These are phyloP conservation scores for Schwanniomyces polymorphus DNA, from an alignment of 805 yeast species.

Conservation along the genomic window DNA sequence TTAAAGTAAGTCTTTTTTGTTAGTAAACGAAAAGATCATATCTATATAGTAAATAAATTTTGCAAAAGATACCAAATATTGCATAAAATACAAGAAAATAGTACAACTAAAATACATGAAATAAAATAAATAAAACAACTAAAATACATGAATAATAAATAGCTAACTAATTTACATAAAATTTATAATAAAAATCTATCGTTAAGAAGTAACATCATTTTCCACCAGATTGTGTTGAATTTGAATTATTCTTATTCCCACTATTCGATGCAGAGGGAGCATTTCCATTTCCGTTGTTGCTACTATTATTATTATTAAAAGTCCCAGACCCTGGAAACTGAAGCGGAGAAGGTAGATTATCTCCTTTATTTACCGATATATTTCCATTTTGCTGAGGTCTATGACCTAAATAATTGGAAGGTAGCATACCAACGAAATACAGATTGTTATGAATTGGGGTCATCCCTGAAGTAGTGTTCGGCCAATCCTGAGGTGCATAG, in stretches of 20 bases:
- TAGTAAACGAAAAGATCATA: too few relatives aligned
- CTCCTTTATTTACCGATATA: background rate
- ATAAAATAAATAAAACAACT: too few relatives aligned
- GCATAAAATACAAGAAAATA: too few relatives aligned
- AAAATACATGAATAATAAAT: background rate
- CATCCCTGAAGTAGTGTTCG: constrained; percentile 30
- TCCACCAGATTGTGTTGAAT: background rate
- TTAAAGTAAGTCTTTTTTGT: too few relatives aligned
- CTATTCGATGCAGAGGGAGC: background rate
- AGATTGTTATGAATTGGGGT: constrained; percentile 37
- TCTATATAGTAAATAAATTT: too few relatives aligned
- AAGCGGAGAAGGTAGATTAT: constrained; percentile 18
- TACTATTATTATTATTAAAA: background rate
- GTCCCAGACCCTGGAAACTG: constrained; percentile 40
- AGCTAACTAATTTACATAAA: background rate
- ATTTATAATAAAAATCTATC: background rate
- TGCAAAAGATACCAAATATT: too few relatives aligned
- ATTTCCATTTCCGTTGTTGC: background rate
- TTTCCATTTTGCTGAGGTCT: background rate
- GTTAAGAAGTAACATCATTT: background rate
- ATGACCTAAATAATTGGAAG: constrained; percentile 13
- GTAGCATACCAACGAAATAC: constrained; percentile 36
- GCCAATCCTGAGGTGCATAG: constrained; percentile 56
- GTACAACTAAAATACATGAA: too few relatives aligned
- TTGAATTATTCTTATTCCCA: background rate